Percentiles rank a stretch among this genome's conserved stretches.
phyloP scores from a whole-genome alignment of 441 rosid genomes.

The Adansonia grandidieri region DNA sequence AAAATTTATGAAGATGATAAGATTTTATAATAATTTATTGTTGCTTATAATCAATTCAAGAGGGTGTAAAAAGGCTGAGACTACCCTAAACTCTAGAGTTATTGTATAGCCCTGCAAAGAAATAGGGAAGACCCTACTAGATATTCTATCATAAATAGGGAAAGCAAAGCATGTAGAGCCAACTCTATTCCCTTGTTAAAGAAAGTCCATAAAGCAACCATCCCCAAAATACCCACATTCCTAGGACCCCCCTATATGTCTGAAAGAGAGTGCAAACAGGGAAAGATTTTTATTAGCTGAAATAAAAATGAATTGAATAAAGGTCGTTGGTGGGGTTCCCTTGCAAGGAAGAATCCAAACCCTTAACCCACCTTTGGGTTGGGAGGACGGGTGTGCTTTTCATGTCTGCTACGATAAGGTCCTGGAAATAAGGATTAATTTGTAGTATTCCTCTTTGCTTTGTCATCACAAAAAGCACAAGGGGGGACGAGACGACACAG shows the following conservation, averaged over 20 bases:
- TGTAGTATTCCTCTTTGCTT: constrained; percentile 35
- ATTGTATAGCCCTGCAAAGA: constrained; percentile 22
- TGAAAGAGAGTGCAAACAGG: constrained; percentile 38
- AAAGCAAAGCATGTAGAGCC: constrained; percentile 23
- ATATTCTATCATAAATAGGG: constrained; percentile 28
- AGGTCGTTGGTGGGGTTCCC: constrained; percentile 30
- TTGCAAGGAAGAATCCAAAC: constrained; percentile 38
- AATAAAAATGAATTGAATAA: background rate
- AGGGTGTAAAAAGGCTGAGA: constrained; percentile 27
- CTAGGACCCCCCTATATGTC: constrained; percentile 30
- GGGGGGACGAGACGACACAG: constrained; percentile 1
- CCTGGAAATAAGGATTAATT: constrained; percentile 34
- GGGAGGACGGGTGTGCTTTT: constrained; percentile 18
- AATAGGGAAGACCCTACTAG: constrained; percentile 18
- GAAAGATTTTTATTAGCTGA: constrained; percentile 29
- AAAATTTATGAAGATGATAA: background rate
- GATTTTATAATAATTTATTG: constrained; percentile 4
- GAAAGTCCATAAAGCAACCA: constrained; percentile 11
- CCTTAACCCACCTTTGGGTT: constrained; percentile 24
- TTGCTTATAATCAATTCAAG: background rate
- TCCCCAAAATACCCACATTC: constrained; percentile 5
- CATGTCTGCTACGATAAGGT: constrained; percentile 34
- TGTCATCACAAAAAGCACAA: constrained; percentile 30
- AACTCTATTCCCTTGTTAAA: constrained; percentile 21
- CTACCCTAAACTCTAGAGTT: constrained; percentile 24